Percentiles rank a stretch among this genome's conserved stretches.
phyloP scores from a whole-genome alignment of 257 asterid genomes.

The Solanum virginianum region DNA sequence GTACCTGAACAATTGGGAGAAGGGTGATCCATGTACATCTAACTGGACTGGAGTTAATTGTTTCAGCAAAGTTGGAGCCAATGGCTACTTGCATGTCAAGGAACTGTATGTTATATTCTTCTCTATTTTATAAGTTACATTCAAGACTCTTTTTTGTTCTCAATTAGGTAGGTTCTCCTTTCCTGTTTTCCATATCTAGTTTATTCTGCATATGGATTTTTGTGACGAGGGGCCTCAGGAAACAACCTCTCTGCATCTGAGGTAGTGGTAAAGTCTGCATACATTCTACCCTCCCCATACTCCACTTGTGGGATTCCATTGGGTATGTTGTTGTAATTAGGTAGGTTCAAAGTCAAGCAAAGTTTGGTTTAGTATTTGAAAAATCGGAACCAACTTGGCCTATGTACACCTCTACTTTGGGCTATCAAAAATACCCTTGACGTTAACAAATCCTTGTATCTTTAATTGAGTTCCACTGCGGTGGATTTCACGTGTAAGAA shows the following conservation, averaged over 20 bases:
- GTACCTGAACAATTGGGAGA: slow-evolving; percentile 17
- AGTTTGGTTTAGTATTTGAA: neutral
- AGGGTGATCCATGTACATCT: slow-evolving; percentile 29
- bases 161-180: neutral
- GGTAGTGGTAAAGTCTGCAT: neutral
- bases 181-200: no score
- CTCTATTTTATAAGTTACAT: neutral
- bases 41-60: slow-evolving; percentile 40
- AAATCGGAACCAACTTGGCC: neutral
- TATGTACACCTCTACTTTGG: neutral
- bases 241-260: neutral
- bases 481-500: neutral
- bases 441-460: neutral
- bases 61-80: slow-evolving; percentile 4
- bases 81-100: slow-evolving; percentile 21
- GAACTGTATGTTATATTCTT: slow-evolving; percentile 22
- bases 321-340: neutral
- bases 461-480: neutral
- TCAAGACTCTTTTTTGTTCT: neutral
- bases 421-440: neutral
- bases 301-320: neutral
- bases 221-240: neutral
- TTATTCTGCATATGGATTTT: no score
- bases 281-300: neutral
- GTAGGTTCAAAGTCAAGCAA: neutral